Base-by-base conservation (phyloP, 2,329 filamentous ascomycete genomes). In the Hypoxylon sp. region DNA sequence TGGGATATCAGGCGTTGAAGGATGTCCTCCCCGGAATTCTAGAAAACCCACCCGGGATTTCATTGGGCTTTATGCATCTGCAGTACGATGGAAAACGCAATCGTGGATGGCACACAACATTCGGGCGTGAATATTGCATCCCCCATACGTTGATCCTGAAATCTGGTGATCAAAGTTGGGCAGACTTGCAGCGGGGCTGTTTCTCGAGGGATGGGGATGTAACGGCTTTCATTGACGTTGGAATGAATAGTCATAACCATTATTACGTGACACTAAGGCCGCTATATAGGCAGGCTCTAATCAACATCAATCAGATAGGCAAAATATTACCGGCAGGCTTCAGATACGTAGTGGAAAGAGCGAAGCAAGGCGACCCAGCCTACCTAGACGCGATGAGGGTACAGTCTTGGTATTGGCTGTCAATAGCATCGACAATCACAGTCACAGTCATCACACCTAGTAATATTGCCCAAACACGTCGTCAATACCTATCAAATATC, bases 121-220 rank as follows among this genome's bases (percentile, higher is more conserved):
- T 32, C 2, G 14, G 34, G 14, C 5, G 10, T 19, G 21, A 23
- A 21, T 34, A 9, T 23, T 5, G 11, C 45, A 7, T 21, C 13
- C 49, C 17, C 49, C 9, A 43, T 43, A 21, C 38, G 38, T 13
- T 21, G 17, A 43, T 3, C 21, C 38, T 2, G n/a, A 10, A 1
- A 17, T 10, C 38, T n/a, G 17, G 38, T 43, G 38, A 43, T 10
- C 17, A 43, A 43, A 6, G 14, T 55, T 43, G 51, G 51, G 51
- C 51, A 55, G 7, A 9, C 36, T 13, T 55, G 51, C 51, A 55
- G 36, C 4, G 6, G 25, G 36, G 38, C 17, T 21, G 3, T 41
- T n/a, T 9, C n/a, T 41, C 38, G 38, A 43, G 9, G 17, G 38
- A 17, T 43, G 38, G 21, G 7, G 14, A 43, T 21, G 3, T 36